A percentile compares a stretch with the other conserved stretches of the same genome.
These are phyloP conservation scores for Colletotrichum siamense DNA, from an alignment of 2,329 filamentous ascomycete genomes.

Conservation along the genomic window DNA sequence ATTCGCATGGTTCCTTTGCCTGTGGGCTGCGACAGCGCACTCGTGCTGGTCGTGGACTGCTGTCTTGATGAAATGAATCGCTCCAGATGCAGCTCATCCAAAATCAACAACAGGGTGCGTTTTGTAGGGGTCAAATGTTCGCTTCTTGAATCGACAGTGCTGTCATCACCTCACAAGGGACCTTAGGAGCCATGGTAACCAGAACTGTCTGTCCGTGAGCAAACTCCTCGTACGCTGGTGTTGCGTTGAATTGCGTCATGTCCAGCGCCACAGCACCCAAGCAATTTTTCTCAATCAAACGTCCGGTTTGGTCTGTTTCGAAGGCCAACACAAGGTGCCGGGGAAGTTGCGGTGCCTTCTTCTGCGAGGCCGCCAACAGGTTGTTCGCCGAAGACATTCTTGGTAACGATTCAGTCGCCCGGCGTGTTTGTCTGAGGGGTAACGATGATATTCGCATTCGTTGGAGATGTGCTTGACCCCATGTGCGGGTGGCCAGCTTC, in stretches of 20 bases:
- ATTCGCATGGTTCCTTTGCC: background rate
- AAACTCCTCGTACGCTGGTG: background rate
- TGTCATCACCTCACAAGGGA: background rate
- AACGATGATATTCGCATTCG: background rate
- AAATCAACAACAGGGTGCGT: background rate
- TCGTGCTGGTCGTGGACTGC: background rate
- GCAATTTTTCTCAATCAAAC: background rate
- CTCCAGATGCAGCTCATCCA: background rate
- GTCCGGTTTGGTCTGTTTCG: background rate
- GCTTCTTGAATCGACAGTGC: background rate
- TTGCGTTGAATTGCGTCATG: background rate
- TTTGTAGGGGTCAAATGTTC: background rate
- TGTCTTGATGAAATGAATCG: background rate
- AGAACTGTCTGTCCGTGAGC: background rate
- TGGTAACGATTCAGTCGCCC: background rate
- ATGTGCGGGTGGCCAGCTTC: background rate
- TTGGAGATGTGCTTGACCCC: background rate
- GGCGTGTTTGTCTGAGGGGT: background rate
- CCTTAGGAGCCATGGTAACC: background rate
- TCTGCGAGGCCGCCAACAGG: background rate
- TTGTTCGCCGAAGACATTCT: background rate
- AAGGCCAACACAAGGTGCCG: background rate
- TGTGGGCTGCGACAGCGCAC: background rate
- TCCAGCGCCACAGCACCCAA: background rate
- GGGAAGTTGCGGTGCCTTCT: background rate